Evolutionary conservation across 306 rosid genomes (phyloP).

Genomic region (Gleditsia sinensis): DNA sequence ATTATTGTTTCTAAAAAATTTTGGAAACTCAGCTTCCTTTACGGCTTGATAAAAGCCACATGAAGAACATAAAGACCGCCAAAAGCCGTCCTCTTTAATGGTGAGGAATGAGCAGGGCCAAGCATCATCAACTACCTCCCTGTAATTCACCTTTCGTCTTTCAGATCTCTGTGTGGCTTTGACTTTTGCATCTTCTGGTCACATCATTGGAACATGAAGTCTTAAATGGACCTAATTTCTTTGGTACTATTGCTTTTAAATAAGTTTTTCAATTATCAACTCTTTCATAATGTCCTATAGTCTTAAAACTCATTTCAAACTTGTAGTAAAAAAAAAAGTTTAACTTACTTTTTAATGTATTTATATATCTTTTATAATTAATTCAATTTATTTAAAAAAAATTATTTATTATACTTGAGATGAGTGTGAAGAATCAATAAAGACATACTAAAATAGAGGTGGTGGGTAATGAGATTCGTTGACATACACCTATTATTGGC

Average conservation of each 20-base stretch:
- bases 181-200: conserved; percentile 11
- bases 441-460: no score
- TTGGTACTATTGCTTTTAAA: not conserved
- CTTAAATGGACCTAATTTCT: not conserved
- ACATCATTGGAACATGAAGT: conserved; percentile 7
- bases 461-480: no score
- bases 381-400: no score
- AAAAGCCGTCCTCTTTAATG: not conserved
- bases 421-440: no score
- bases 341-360: no score
- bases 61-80: conserved; percentile 14
- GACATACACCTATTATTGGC: no score
- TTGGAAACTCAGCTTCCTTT: conserved; percentile 5
- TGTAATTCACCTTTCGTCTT: not conserved
- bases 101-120: not conserved
- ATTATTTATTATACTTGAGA: no score
- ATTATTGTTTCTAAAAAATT: no score
- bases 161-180: not conserved
- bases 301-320: not conserved
- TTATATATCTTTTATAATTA: no score
- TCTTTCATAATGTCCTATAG: not conserved
- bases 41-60: conserved; percentile 16
- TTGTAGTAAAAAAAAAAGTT: no score
- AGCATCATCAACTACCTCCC: not conserved
- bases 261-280: not conserved